Percentiles rank a stretch among this genome's conserved stretches.
phyloP scores from a whole-genome alignment of 331 rosid species.

The Pyrus hybrid region DNA sequence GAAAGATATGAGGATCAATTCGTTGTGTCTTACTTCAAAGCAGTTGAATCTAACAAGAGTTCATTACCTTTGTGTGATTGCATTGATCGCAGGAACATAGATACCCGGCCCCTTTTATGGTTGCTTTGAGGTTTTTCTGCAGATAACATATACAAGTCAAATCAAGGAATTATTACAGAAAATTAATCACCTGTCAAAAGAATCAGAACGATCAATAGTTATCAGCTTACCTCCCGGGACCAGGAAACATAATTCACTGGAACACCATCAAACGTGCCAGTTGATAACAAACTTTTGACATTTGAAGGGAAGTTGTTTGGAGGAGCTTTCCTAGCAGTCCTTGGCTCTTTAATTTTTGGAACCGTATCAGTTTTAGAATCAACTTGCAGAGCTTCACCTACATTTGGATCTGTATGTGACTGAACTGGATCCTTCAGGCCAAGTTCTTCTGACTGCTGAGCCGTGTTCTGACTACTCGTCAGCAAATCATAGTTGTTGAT shows the following conservation, averaged over 20 bases:
- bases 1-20: too few relatives aligned
- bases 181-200: slow-evolving; percentile 11
- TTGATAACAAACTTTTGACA: slow-evolving; percentile 88
- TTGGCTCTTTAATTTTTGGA: slow-evolving; percentile 57
- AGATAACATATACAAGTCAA: slow-evolving; percentile 13
- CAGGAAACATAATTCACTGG: slow-evolving; percentile 81
- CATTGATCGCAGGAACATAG: slow-evolving; percentile 75
- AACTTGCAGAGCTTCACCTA: slow-evolving; percentile 33
- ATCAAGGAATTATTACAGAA: neutral
- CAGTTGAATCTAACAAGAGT: slow-evolving; percentile 7
- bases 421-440: slow-evolving; percentile 45
- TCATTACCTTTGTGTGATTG: slow-evolving; percentile 60
- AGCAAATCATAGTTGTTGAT: slow-evolving; percentile 52
- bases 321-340: slow-evolving; percentile 58
- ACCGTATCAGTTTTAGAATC: slow-evolving; percentile 29
- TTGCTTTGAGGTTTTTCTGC: slow-evolving; percentile 66
- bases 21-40: neutral
- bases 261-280: slow-evolving; percentile 93
- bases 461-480: slow-evolving; percentile 46
- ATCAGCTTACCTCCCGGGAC: slow-evolving; percentile 73
- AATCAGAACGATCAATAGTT: slow-evolving; percentile 12
- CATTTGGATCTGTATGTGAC: slow-evolving; percentile 33
- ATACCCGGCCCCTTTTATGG: slow-evolving; percentile 89
- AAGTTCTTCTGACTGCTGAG: slow-evolving; percentile 41
- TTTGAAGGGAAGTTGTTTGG: slow-evolving; percentile 89